phyloP scores from a whole-genome alignment of 495 filamentous ascomycete species.

The Tirmania nivea region DNA sequence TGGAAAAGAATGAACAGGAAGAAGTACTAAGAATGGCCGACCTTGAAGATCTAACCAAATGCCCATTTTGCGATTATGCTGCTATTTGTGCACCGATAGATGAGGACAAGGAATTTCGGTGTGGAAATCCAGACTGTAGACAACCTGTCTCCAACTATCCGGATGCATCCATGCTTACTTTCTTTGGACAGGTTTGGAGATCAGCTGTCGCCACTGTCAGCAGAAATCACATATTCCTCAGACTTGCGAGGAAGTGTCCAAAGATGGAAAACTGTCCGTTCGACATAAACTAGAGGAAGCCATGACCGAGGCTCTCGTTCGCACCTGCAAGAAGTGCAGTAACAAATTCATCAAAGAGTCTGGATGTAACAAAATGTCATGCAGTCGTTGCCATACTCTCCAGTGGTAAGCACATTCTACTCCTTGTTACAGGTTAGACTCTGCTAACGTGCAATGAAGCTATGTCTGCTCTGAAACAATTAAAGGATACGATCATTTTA shows the following conservation, averaged over 20 bases:
- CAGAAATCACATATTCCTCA: conserved; percentile 51
- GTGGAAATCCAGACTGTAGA: conserved; percentile 40
- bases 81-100: conserved; percentile 45
- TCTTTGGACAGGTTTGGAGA: conserved; percentile 10
- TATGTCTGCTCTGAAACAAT: conserved; percentile 48
- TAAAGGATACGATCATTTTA: conserved; percentile 31
- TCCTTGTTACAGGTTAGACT: neutral
- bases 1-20: conserved; percentile 50
- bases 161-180: conserved; percentile 1
- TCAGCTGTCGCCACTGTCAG: conserved; percentile 57
- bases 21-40: conserved; percentile 41
- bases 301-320: conserved; percentile 56
- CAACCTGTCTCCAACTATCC: neutral
- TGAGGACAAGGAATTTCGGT: conserved; percentile 54
- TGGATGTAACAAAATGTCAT: conserved; percentile 74
- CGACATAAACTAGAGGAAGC: conserved; percentile 60
- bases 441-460: conserved; percentile 13
- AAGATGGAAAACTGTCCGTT: conserved; percentile 34
- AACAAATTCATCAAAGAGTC: conserved; percentile 48
- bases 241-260: conserved; percentile 45
- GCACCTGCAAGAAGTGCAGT: conserved; percentile 46
- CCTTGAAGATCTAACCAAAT: conserved; percentile 43
- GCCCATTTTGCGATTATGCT: conserved; percentile 68
- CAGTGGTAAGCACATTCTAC: conserved; percentile 28
- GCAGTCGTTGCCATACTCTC: conserved; percentile 35